Evolutionary conservation across 768 basidiomycete species (phyloP).

Genomic region (Galerina sulciceps): DNA sequence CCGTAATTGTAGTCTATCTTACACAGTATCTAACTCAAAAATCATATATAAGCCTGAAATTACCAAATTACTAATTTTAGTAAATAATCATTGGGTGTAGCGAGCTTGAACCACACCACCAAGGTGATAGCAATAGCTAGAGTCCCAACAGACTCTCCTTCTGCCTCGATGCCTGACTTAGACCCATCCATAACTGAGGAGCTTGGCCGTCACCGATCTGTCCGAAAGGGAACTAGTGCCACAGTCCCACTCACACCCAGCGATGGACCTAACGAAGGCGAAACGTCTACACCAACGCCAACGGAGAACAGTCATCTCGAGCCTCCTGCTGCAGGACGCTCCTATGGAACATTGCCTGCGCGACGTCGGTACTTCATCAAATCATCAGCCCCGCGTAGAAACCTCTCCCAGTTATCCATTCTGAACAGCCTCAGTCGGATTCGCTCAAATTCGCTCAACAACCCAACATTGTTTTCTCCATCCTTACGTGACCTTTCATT

Average conservation of each 20-base stretch:
- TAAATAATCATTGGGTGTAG: too few relatives aligned
- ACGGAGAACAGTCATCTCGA: slow-evolving; percentile 21
- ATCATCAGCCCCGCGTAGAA: slow-evolving; percentile 36
- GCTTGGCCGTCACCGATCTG: not conserved
- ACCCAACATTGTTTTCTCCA: slow-evolving; percentile 40
- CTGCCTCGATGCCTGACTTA: not conserved
- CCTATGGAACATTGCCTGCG: slow-evolving; percentile 63
- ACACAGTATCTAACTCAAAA: too few relatives aligned
- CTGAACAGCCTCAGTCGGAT: slow-evolving; percentile 32
- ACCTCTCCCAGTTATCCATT: slow-evolving; percentile 39
- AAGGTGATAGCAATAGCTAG: too few relatives aligned
- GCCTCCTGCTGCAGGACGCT: slow-evolving; percentile 19
- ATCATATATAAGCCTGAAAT: too few relatives aligned
- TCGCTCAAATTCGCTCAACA: slow-evolving; percentile 36
- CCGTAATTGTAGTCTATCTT: not conserved
- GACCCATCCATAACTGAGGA: not conserved
- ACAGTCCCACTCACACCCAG: slow-evolving; percentile 10
- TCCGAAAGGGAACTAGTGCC: slow-evolving; percentile 9
- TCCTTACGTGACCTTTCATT: slow-evolving; percentile 44
- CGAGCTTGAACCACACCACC: too few relatives aligned
- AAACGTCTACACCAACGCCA: slow-evolving; percentile 13
- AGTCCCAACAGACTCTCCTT: too few relatives aligned
- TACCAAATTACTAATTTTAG: too few relatives aligned
- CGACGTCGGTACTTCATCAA: slow-evolving; percentile 30
- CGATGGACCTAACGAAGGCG: slow-evolving; percentile 2